A percentile compares a stretch with the other conserved stretches of the same genome.
phyloP scores from a whole-genome alignment of 176 grass and related monocot species.

The Cenchrus purpureus region DNA sequence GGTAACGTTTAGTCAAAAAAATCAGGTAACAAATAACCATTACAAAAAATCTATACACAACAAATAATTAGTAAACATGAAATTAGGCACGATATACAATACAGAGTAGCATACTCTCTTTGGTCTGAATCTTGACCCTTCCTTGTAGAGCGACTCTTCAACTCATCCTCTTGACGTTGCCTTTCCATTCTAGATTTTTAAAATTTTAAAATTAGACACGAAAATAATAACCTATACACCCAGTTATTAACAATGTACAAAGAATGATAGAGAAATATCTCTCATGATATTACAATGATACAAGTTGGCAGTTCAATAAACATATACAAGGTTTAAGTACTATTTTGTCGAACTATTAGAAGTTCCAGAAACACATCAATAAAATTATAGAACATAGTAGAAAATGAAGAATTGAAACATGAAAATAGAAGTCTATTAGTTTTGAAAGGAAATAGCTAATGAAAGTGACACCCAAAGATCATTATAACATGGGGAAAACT shows the following conservation, averaged over 20 bases:
- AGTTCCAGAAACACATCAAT: conserved; percentile 1
- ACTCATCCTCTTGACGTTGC: conserved; percentile 75
- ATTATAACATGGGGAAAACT: background rate
- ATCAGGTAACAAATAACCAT: background rate
- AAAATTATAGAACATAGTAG: background rate
- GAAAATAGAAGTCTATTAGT: background rate
- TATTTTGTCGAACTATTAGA: background rate
- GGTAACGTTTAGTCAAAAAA: background rate
- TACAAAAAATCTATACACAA: conserved; percentile 12
- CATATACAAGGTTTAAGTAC: background rate
- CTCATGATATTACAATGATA: background rate
- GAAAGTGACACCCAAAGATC: background rate
- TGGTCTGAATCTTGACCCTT: conserved; percentile 57
- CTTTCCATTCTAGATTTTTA: conserved; percentile 75
- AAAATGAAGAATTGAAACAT: background rate
- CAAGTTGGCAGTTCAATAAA: background rate
- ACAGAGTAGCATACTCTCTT: conserved; percentile 54
- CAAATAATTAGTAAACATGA: background rate
- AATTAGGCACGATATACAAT: conserved; percentile 8
- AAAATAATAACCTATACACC: conserved; percentile 5
- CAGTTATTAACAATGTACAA: background rate
- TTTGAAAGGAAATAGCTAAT: conserved; percentile 7
- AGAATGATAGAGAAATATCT: background rate
- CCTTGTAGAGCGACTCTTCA: conserved; percentile 71
- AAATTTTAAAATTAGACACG: background rate